Conservation (phyloP, 768 basidiomycete genomes). For the Amanita muscaria region DNA sequence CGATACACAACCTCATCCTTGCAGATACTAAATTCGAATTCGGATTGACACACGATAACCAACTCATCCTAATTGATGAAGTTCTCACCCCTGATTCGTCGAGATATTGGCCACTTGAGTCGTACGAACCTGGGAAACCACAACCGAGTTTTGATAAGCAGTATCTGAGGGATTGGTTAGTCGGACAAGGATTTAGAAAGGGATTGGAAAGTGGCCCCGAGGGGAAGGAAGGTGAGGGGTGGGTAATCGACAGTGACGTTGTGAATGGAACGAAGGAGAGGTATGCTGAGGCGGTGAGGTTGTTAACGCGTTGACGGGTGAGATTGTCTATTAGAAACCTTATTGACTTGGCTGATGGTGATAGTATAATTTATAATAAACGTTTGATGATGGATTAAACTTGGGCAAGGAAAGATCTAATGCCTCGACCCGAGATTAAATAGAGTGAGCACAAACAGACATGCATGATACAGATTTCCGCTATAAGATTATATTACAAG, state of each 20-base stretch:
- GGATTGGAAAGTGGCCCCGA: conserved; percentile 70
- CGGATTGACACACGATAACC: conserved; percentile 47
- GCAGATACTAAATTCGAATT: conserved; percentile 99
- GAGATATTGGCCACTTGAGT: conserved; percentile 84
- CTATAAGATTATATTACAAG: too few relatives aligned
- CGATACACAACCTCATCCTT: conserved; percentile 75
- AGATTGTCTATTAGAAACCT: too few relatives aligned
- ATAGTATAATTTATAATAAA: too few relatives aligned
- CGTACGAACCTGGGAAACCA: conserved; percentile 61
- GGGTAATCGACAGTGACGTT: conserved; percentile 68
- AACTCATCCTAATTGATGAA: conserved; percentile 87
- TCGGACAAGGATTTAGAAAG: conserved; percentile 60
- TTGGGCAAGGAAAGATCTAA: too few relatives aligned
- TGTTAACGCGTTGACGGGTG: too few relatives aligned
- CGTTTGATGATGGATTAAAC: too few relatives aligned
- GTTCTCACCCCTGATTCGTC: conserved; percentile 97
- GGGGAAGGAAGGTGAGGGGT: conserved; percentile 62
- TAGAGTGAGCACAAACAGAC: too few relatives aligned
- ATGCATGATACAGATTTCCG: too few relatives aligned
- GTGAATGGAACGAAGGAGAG: conserved; percentile 68
- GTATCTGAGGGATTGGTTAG: conserved; percentile 87
- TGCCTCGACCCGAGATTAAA: too few relatives aligned
- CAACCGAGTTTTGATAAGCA: conserved; percentile 98
- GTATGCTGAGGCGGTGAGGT: conserved; percentile 69
- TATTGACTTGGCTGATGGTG: too few relatives aligned